These are phyloP conservation scores for Chlorokybus atmophyticus DNA, from an alignment of 139 green algal genomes.

Conservation along the genomic window DNA sequence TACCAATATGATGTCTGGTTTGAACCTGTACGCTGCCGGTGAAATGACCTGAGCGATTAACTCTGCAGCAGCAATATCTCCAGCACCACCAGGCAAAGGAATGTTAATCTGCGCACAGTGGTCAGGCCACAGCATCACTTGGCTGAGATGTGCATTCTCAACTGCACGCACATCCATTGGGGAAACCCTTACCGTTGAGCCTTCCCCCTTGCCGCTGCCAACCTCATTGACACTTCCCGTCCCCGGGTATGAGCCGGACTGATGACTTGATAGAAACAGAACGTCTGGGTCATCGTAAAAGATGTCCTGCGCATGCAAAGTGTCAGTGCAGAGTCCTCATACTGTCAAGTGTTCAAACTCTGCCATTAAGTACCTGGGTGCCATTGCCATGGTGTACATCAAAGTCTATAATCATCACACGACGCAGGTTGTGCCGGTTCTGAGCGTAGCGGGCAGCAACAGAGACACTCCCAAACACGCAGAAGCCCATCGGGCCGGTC, in stretches of 20 bases:
- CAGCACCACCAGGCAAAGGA: conserved; percentile 33
- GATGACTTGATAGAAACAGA: conserved; percentile 72
- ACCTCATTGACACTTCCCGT: conserved; percentile 54
- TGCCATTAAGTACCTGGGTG: conserved; percentile 47
- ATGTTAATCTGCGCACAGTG: conserved; percentile 28
- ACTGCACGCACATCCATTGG: no score
- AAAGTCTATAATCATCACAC: conserved; percentile 76
- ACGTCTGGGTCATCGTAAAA: conserved; percentile 62
- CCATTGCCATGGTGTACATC: conserved; percentile 26
- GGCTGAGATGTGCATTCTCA: not conserved
- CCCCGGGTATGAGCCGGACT: conserved; percentile 30
- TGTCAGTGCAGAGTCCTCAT: conserved; percentile 60
- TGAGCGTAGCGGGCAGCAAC: conserved; percentile 53
- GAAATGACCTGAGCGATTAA: conserved; percentile 57
- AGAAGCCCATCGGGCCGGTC: conserved; percentile 70
- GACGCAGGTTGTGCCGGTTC: conserved; percentile 18
- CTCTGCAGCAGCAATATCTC: conserved; percentile 42
- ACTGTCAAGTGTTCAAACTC: conserved; percentile 13
- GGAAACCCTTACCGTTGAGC: no score
- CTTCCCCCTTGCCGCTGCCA: conserved; percentile 47
- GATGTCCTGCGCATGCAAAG: no score
- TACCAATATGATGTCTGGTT: conserved; percentile 73
- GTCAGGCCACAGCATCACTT: not conserved
- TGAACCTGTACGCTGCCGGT: conserved; percentile 52
- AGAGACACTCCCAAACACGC: conserved; percentile 60